These are phyloP conservation scores for Brassica incana DNA, from an alignment of 345 rosid genomes.

Conservation along the genomic window DNA sequence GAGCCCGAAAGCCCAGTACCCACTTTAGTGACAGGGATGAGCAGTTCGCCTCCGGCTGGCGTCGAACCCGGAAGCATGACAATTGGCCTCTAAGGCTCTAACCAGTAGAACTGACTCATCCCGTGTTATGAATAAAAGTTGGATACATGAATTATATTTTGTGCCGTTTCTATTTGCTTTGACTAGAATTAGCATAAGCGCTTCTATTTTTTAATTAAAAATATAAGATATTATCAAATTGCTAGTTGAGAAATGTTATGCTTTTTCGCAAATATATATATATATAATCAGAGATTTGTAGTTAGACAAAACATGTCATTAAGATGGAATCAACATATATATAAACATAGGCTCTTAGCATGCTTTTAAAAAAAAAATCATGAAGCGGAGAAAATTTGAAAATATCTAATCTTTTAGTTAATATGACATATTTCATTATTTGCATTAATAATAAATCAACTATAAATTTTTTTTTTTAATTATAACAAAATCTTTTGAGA, in stretches of 20 bases:
- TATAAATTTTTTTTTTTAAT: too few relatives aligned
- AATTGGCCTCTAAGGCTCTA: too few relatives aligned
- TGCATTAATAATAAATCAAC: too few relatives aligned
- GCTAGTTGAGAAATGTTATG: background rate
- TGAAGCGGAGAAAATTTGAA: background rate
- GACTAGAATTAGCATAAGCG: constrained; percentile 4
- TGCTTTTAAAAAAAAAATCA: background rate
- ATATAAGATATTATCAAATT: background rate
- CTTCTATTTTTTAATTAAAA: background rate
- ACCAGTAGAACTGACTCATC: too few relatives aligned
- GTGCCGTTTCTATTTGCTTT: background rate
- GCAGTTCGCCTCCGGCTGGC: too few relatives aligned
- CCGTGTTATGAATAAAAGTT: background rate
- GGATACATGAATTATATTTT: constrained; percentile 2
- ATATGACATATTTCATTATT: too few relatives aligned
- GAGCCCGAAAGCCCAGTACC: too few relatives aligned
- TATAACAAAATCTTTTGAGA: too few relatives aligned
- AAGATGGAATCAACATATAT: constrained; percentile 5
- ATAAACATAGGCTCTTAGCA: background rate
- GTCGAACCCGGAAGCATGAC: too few relatives aligned
- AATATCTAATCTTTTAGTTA: background rate
- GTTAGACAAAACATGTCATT: background rate
- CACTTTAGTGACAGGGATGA: too few relatives aligned
- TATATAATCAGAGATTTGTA: background rate
- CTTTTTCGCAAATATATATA: background rate